Percentiles rank a stretch among this genome's conserved stretches.
Conservation (phyloP, 768 basidiomycete species). For the Pisolithus orientalis region DNA sequence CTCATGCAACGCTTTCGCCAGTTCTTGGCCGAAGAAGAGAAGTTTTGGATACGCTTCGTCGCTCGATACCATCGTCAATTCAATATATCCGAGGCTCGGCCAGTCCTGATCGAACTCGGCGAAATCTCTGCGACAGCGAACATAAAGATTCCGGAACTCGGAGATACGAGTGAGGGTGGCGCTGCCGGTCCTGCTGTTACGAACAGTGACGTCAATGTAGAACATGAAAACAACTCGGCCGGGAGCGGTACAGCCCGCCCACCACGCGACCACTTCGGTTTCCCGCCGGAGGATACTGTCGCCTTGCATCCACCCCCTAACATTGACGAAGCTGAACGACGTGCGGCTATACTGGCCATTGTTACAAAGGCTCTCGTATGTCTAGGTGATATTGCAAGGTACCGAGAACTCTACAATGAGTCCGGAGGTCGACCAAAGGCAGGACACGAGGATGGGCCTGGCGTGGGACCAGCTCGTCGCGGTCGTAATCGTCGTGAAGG, state of each 20-base stretch:
- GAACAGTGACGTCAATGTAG: constrained; percentile 10
- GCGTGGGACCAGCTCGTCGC: constrained; percentile 22
- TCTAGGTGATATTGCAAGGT: constrained; percentile 91
- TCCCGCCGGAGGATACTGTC: constrained; percentile 50
- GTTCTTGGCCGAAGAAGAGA: constrained; percentile 85
- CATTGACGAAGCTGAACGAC: constrained; percentile 35
- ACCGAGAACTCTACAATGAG: constrained; percentile 86
- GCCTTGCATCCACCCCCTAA: constrained; percentile 34
- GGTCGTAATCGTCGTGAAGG: constrained; percentile 45
- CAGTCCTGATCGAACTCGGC: constrained; percentile 51
- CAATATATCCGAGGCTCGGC: constrained; percentile 55
- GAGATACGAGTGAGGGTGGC: constrained; percentile 9
- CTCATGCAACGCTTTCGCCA: constrained; percentile 83
- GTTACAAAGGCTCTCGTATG: constrained; percentile 86
- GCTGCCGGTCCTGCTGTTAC: not conserved
- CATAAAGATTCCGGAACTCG: constrained; percentile 17
- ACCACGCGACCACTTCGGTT: constrained; percentile 56
- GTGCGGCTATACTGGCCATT: constrained; percentile 61
- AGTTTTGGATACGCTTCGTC: constrained; percentile 83
- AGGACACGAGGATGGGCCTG: constrained; percentile 57
- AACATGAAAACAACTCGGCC: constrained; percentile 8
- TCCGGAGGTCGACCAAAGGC: constrained; percentile 56
- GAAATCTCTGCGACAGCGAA: constrained; percentile 42
- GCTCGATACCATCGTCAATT: constrained; percentile 70
- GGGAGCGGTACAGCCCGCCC: constrained; percentile 17